Evolutionary conservation across 768 basidiomycete genomes (phyloP).

Genomic region (Termitomyces sp.): DNA sequence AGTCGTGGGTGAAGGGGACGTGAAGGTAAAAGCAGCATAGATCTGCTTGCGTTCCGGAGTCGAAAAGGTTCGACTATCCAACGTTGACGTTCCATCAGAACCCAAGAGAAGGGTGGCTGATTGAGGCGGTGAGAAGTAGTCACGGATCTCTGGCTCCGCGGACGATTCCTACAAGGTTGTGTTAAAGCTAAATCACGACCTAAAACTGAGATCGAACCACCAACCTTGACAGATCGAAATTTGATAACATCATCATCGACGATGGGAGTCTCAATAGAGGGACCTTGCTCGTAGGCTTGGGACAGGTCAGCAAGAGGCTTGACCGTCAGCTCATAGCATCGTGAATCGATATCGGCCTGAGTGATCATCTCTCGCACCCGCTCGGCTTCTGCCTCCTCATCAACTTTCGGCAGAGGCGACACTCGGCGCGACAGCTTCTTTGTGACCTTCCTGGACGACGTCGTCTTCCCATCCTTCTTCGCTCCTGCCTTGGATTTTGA

Average conservation of each 20-base stretch:
- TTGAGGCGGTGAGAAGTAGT: constrained; percentile 42
- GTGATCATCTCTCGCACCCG: constrained; percentile 29
- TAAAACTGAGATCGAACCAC: constrained; percentile 16
- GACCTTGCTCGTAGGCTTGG: constrained; percentile 54
- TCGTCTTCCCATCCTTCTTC: constrained; percentile 36
- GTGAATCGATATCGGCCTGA: constrained; percentile 63
- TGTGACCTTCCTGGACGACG: constrained; percentile 31
- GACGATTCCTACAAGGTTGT: constrained; percentile 42
- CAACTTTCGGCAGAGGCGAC: constrained; percentile 62
- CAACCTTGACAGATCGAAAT: constrained; percentile 46
- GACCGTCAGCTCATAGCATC: constrained; percentile 78
- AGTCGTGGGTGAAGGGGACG: constrained; percentile 63
- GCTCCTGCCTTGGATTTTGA: constrained; percentile 26
- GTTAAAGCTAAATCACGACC: constrained; percentile 6
- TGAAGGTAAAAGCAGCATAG: constrained; percentile 76
- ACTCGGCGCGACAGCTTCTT: constrained; percentile 41
- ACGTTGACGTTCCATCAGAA: constrained; percentile 23
- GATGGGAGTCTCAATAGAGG: constrained; percentile 27
- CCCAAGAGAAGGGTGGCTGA: constrained; percentile 24
- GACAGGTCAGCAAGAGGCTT: constrained; percentile 75
- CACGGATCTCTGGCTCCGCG: constrained; percentile 53
- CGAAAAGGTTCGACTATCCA: constrained; percentile 45
- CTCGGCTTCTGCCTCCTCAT: constrained; percentile 41
- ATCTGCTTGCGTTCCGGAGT: constrained; percentile 74
- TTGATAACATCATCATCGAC: constrained; percentile 33